Base-by-base conservation (phyloP, 495 filamentous ascomycete species). In the Jackrogersella multiformis region DNA sequence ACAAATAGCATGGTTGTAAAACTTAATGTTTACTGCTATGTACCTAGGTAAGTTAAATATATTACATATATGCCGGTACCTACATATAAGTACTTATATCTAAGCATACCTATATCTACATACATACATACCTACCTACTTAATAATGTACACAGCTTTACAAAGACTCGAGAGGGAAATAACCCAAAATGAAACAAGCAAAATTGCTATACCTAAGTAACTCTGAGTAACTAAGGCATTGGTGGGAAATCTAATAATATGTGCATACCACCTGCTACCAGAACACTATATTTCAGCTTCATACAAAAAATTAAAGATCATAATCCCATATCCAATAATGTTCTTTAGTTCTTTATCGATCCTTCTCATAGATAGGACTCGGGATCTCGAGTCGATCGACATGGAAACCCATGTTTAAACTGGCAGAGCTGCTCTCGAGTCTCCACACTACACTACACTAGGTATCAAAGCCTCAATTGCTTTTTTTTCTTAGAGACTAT, bases 321-420 rank as follows among this genome's bases (percentile, higher is more conserved):
- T 34, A 20, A 28, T 20, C 12, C 28, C 28, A 36, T 45, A 48
- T 59, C 32, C 12, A 58, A 58, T 44, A 24, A 52, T 62, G 44
- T 58, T 56, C 23, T 60, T 21, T 34, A 52, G n/a, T n/a, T n/a
- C n/a, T n/a, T n/a, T n/a, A n/a, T 51, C 32, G 55, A 69, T 61
- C 60, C 61, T 52, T 56, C 41, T 56, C 56, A 61, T 69, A 51
- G 66, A 60, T 41, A 44, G 51, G 61, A 70, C 67, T 70, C 67
- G 66, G 66, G 61, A 61, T 51, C 42, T 69, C 66, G 57, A 65
- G 56, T 61, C 44, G 67, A 70, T 70, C 42, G 53, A 46, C 67
- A 65, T 57, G 55, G 61, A 65, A 64, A 46, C 61, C 67, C 49
- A n/a, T 64, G 55, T 36, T 55, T 28, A 16, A 10, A 42, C 10